phyloP scores from a whole-genome alignment of 371 early-diverging fungal genomes.

The Rhizopus microsporus region DNA sequence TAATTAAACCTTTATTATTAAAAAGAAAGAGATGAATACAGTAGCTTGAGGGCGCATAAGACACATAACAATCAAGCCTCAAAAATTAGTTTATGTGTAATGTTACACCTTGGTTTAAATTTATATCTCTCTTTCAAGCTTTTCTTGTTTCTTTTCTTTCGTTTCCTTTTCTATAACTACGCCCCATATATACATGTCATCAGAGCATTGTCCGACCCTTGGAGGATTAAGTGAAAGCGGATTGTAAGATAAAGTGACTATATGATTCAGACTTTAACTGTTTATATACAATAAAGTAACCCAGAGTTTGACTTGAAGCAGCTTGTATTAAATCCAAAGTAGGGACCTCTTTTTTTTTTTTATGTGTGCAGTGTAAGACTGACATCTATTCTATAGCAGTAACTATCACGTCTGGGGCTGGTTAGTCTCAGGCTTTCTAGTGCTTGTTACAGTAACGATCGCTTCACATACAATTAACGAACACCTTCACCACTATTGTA shows the following conservation, averaged over 20 bases:
- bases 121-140: neutral
- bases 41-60: no score
- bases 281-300: slow-evolving; percentile 24
- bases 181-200: slow-evolving; percentile 3
- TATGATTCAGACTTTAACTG: neutral
- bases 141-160: slow-evolving; percentile 3
- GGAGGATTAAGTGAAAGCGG: slow-evolving; percentile 32
- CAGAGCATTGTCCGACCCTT: slow-evolving; percentile 26
- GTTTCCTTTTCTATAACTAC: neutral
- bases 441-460: slow-evolving; percentile 35
- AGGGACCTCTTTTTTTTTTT: neutral
- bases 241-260: slow-evolving; percentile 19
- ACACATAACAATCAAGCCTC: neutral
- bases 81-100: neutral
- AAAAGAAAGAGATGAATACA: no score
- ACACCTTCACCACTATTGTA: slow-evolving; percentile 45
- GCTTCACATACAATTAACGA: slow-evolving; percentile 32
- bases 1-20: no score
- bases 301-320: slow-evolving; percentile 44
- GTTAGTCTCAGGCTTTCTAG: slow-evolving; percentile 37
- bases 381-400: slow-evolving; percentile 23
- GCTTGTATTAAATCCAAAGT: slow-evolving; percentile 44
- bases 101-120: slow-evolving; percentile 7
- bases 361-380: neutral
- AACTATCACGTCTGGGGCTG: slow-evolving; percentile 54